Conservation (phyloP, 2,329 filamentous ascomycete genomes). For the Colletotrichum liriopes region DNA sequence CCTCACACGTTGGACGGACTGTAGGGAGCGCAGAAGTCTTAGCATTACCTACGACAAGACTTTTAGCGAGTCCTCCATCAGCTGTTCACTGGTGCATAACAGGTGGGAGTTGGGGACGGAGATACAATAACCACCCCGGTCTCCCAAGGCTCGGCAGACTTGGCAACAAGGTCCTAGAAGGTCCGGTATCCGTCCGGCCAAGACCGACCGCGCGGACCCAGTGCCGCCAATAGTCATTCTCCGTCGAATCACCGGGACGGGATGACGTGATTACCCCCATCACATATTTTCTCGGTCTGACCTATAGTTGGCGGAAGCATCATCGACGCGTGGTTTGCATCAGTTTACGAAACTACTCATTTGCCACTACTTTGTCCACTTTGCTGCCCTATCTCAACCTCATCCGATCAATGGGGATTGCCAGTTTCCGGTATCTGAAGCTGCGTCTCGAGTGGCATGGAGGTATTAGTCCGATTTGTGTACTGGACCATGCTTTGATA, state of each 20-base stretch:
- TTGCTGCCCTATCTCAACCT: too few relatives aligned
- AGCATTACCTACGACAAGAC: slow-evolving; percentile 43
- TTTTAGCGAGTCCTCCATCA: slow-evolving; percentile 28
- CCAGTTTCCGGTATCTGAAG: background rate
- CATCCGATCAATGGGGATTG: too few relatives aligned
- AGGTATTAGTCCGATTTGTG: too few relatives aligned
- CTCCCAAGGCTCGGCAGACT: slow-evolving; percentile 39
- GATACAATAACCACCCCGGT: background rate
- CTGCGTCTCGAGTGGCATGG: too few relatives aligned
- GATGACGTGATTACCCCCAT: slow-evolving; percentile 19
- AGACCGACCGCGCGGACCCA: slow-evolving; percentile 11
- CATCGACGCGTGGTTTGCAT: background rate
- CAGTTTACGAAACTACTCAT: background rate
- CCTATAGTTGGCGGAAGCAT: background rate
- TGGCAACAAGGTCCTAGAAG: slow-evolving; percentile 24
- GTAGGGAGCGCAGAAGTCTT: slow-evolving; percentile 13
- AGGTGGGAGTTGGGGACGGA: slow-evolving; percentile 10
- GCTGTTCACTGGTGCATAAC: background rate
- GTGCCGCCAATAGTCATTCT: background rate
- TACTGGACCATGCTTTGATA: too few relatives aligned
- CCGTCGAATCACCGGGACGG: slow-evolving; percentile 30
- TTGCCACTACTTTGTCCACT: too few relatives aligned
- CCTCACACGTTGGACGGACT: background rate
- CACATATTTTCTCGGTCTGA: slow-evolving; percentile 8
- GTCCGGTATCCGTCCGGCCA: slow-evolving; percentile 37